These are phyloP conservation scores for Hypoxylon sp. DNA, from an alignment of 2,329 filamentous ascomycete species.

Conservation along the genomic window DNA sequence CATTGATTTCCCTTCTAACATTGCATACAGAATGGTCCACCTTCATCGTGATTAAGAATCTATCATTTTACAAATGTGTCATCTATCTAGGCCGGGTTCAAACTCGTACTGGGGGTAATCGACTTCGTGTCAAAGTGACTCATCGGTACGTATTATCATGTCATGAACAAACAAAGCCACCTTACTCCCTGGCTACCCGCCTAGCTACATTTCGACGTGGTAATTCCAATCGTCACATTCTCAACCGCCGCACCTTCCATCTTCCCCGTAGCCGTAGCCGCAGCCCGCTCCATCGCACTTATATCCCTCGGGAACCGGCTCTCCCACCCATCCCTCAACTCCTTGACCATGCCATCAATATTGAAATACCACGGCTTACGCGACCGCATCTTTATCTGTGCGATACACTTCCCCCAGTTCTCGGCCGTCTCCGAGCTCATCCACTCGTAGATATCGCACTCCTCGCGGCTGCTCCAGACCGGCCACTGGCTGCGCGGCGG, in stretches of 20 bases:
- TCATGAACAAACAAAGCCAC: too few relatives aligned
- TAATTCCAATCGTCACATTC: not conserved
- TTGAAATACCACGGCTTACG: slow-evolving; percentile 37
- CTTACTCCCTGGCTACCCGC: too few relatives aligned
- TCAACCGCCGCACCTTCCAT: not conserved
- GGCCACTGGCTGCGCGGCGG: slow-evolving; percentile 35
- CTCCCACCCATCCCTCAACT: slow-evolving; percentile 5
- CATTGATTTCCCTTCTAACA: not conserved
- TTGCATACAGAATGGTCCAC: not conserved
- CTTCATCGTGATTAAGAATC: too few relatives aligned
- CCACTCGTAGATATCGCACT: slow-evolving; percentile 35
- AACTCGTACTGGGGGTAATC: too few relatives aligned
- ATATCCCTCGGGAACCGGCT: not conserved
- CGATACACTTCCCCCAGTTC: slow-evolving; percentile 26
- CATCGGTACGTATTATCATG: too few relatives aligned
- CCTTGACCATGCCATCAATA: slow-evolving; percentile 30
- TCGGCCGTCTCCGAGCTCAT: slow-evolving; percentile 16
- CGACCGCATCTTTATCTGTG: slow-evolving; percentile 27
- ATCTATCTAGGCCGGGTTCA: not conserved
- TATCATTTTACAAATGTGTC: not conserved
- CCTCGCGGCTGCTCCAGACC: slow-evolving; percentile 32
- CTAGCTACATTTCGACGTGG: not conserved
- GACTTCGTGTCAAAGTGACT: too few relatives aligned
- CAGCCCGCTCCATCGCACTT: not conserved
- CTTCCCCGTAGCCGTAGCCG: too few relatives aligned